A percentile compares a stretch with the other conserved stretches of the same genome.
Evolutionary conservation across 805 yeast species (phyloP).

Genomic region (Danielia oregonensis): DNA sequence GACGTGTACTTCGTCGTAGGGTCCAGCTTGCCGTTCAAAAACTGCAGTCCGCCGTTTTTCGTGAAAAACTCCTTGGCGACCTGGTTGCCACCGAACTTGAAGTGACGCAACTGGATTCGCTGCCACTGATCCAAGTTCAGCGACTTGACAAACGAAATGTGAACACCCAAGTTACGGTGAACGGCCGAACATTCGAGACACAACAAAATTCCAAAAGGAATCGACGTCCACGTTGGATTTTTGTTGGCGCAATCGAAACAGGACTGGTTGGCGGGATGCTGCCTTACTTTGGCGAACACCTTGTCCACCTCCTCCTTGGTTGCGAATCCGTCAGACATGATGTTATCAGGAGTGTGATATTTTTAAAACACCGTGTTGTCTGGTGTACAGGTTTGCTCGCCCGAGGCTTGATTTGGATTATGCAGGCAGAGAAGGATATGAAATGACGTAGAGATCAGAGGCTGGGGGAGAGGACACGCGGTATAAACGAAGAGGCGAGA

Average conservation of each 20-base stretch:
- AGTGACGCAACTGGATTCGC: slow-evolving; percentile 80
- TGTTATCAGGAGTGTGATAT: slow-evolving; percentile 1
- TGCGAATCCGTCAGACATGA: slow-evolving; percentile 50
- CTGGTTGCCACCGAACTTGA: slow-evolving; percentile 92
- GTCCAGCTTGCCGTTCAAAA: slow-evolving; percentile 50
- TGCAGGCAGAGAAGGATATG: too few species aligned
- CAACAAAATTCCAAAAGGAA: slow-evolving; percentile 88
- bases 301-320: slow-evolving; percentile 64
- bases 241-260: slow-evolving; percentile 94
- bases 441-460: too few species aligned
- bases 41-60: slow-evolving; percentile 82
- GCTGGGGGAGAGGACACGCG: too few species aligned
- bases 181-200: slow-evolving; percentile 95
- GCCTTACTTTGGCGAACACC: slow-evolving; percentile 59
- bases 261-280: slow-evolving; percentile 69
- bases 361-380: slow-evolving; percentile 3
- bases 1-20: slow-evolving; percentile 79
- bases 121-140: slow-evolving; percentile 94
- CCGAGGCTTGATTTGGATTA: too few species aligned
- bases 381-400: slow-evolving; percentile 4
- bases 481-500: too few species aligned
- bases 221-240: slow-evolving; percentile 98
- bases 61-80: slow-evolving; percentile 77
- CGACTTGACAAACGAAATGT: slow-evolving; percentile 91
- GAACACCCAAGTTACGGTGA: slow-evolving; percentile 95